Evolutionary conservation across 129 eudicot genomes (phyloP).

Genomic region (Dittrichia graveolens): DNA sequence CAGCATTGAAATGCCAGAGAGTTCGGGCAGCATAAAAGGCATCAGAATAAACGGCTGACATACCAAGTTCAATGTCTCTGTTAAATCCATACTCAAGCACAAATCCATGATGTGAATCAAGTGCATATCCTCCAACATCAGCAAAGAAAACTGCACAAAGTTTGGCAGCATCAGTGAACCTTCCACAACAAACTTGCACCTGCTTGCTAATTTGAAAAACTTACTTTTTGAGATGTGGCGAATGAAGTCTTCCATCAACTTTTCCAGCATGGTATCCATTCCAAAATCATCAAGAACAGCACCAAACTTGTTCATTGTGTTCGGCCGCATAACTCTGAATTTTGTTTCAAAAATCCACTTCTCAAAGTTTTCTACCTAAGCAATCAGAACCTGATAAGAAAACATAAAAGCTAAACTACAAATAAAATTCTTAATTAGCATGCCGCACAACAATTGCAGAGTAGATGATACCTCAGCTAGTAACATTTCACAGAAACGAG

Average conservation of each 20-base stretch:
- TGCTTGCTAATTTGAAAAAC: constrained; percentile 2
- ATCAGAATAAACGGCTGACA: constrained; percentile 26
- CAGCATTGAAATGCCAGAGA: constrained; percentile 1
- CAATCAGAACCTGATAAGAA: constrained; percentile 51
- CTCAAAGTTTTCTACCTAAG: constrained; percentile 83
- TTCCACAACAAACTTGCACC: constrained; percentile 3
- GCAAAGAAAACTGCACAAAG: constrained; percentile 73
- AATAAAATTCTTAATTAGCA: constrained; percentile 26
- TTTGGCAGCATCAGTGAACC: constrained; percentile 13
- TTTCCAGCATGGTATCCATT: constrained; percentile 77
- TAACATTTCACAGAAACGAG: constrained; percentile 78
- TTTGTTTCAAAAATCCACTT: constrained; percentile 80
- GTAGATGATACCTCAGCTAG: constrained; percentile 67
- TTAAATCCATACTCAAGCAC: constrained; percentile 85
- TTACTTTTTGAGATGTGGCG: constrained; percentile 77
- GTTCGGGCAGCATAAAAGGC: not conserved
- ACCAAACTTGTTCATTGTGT: constrained; percentile 83
- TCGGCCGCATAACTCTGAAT: constrained; percentile 87
- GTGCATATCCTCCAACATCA: constrained; percentile 88
- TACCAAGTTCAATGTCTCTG: constrained; percentile 85
- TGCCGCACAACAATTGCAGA: constrained; percentile 31
- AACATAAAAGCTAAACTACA: constrained; percentile 47
- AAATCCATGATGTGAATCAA: constrained; percentile 95
- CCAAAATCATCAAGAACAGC: constrained; percentile 97
- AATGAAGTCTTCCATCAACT: constrained; percentile 79